Base-by-base conservation (phyloP, 2,329 filamentous ascomycete genomes). In the Fusarium pininemorale region DNA sequence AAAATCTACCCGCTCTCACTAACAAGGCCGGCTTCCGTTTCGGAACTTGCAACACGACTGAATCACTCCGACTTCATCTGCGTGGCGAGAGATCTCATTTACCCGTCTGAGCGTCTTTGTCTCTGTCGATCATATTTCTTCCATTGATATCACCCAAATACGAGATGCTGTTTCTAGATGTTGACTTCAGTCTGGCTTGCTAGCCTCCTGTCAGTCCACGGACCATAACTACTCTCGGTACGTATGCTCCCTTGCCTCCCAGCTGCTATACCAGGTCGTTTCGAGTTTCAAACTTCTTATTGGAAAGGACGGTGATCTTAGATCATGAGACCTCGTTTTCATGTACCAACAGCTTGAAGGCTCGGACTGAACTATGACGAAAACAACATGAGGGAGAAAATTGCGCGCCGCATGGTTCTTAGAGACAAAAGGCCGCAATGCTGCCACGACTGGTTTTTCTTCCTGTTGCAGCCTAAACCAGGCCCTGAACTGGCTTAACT, bases 261-360 rank as follows among this genome's bases (percentile, higher is more conserved):
- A 63, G 35, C 61, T 75, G 45, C 70, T 57, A 47, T 44, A 60
- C 72, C 62, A 58, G 74, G 68, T 68, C 59, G 64, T 47, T 48
- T 45, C 66, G 35, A 41, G 67, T 59, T 75, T 67, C 70, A 61
- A 60, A 54, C 15, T 26, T 63, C 26, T 42, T 58, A 59, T 61
- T 66, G 32, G 30, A 58, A 63, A 59, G 51, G 56, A 50, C 13
- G 51, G 24, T 60, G 35, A 54, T 39, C 37, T 70, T 59, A 50
- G 24, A 42, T 58, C 61, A 71, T 62, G 30, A 55, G 66, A 47
- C 48, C 37, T 71, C 35, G 47, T 68, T 38, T 68, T 67, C 56
- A 45, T 54, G 56, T 53, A 54, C 47, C 37, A 30, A 26, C 26
- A 13, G 30, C 28, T 59, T 58, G 42, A 45, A 61, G 32, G 32